Percentiles rank a stretch among this genome's conserved stretches.
Conservation (phyloP, 2,329 filamentous ascomycete species). For the Xylariomycetidae sp. region DNA sequence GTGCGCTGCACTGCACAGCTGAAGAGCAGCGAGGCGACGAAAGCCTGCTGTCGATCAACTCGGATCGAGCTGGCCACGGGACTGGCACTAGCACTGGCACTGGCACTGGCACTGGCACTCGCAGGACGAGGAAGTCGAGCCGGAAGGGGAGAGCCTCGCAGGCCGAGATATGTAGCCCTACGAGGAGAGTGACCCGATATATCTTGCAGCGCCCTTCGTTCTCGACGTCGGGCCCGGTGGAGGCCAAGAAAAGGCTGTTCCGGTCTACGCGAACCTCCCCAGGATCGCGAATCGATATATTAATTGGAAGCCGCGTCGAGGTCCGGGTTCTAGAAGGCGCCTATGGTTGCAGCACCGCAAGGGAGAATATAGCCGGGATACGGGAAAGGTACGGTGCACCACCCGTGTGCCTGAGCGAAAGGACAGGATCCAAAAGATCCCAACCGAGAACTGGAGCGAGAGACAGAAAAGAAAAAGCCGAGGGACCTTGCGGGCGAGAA, state of each 20-base stretch:
- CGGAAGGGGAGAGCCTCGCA: no score
- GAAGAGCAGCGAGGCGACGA: no score
- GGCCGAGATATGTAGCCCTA: no score
- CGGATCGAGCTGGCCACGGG: no score
- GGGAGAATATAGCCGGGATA: slow-evolving; percentile 25
- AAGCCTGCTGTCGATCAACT: no score
- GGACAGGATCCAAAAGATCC: no score
- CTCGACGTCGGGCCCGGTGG: slow-evolving; percentile 12
- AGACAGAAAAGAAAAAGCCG: slow-evolving; percentile 7
- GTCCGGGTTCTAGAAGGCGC: slow-evolving; percentile 16
- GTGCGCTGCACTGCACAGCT: no score
- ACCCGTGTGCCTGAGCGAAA: slow-evolving; percentile 19
- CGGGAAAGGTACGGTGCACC: slow-evolving; percentile 15
- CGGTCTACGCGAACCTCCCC: slow-evolving; percentile 16
- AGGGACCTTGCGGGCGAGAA: no score
- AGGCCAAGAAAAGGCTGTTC: slow-evolving; percentile 12
- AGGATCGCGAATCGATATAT: slow-evolving; percentile 21
- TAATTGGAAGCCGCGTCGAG: slow-evolving; percentile 20
- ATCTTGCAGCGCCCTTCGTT: slow-evolving; percentile 16
- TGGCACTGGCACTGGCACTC: no score
- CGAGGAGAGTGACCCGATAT: slow-evolving; percentile 20
- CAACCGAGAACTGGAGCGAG: not conserved
- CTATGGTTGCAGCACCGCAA: slow-evolving; percentile 10
- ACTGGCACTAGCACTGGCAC: no score
- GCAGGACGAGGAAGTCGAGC: no score